Evolutionary conservation across 805 yeast species (phyloP).

Genomic region (Jamesozyma rosinii): DNA sequence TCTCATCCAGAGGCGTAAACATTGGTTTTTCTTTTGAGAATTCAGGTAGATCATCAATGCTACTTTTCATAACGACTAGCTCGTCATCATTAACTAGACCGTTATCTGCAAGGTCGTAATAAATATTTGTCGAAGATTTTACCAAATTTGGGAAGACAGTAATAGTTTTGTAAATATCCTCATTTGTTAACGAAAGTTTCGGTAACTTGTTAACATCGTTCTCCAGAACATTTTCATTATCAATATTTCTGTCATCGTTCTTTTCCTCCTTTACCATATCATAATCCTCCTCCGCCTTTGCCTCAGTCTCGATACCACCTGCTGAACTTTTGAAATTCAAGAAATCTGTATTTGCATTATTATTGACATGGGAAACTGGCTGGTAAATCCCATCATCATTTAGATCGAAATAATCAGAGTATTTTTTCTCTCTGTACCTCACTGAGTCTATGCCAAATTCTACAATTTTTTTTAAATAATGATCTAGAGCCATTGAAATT

Average conservation of each 20-base stretch:
- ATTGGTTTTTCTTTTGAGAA: conserved; percentile 27
- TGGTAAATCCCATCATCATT: conserved; percentile 26
- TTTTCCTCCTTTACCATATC: background rate
- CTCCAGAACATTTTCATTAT: conserved; percentile 2
- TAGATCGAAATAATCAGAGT: conserved; percentile 30
- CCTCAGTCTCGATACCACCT: background rate
- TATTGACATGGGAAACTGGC: conserved; percentile 15
- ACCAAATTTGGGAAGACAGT: conserved; percentile 56
- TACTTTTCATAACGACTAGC: conserved; percentile 22
- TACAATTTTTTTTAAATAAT: conserved; percentile 62
- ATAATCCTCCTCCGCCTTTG: conserved; percentile 1
- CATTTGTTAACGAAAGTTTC: conserved; percentile 41
- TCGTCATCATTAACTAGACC: conserved; percentile 51
- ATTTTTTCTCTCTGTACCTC: conserved; percentile 46
- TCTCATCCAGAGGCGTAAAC: conserved; percentile 27
- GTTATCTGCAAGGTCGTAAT: conserved; percentile 39
- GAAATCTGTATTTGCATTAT: conserved; percentile 2
- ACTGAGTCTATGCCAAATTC: conserved; percentile 69
- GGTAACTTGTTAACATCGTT: conserved; percentile 10
- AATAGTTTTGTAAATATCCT: conserved; percentile 58
- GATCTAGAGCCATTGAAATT: conserved; percentile 69
- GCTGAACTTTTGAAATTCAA: background rate
- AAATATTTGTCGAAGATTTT: conserved; percentile 51
- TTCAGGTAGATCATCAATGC: conserved; percentile 29
- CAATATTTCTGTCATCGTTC: background rate